Base-by-base conservation (phyloP, 2,329 filamentous ascomycete genomes). In the Didymellaceae sp. region DNA sequence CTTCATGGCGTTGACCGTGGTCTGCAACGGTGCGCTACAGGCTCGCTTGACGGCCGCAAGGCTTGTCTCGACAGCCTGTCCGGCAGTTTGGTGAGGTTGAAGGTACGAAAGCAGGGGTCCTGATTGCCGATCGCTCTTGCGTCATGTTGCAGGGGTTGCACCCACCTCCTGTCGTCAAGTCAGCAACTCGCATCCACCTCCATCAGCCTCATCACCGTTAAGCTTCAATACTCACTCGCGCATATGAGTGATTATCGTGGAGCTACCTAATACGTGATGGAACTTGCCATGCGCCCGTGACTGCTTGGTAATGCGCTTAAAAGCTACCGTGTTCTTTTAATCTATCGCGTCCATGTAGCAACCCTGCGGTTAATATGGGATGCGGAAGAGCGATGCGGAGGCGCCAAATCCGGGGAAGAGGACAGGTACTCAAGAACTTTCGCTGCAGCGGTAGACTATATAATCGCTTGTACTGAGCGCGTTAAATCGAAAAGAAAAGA, bases 51-150 rank as follows among this genome's bases (percentile, higher is more conserved):
- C 38, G 45, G 40, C n/a, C 26, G 32, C 34, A 38, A 48, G 26
- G 34, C 39, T 45, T 39, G 22, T 47, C 53, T 30, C 14, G 49
- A 47, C n/a, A n/a, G n/a, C n/a, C n/a, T 51, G 22, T 16, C 30
- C 32, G 45, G 17, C 16, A 49, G 18, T 31, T 26, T 48, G 47
- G 11, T 42, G 33, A 34, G 32, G 26, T 28, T 18, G 45, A 28
- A 33, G 21, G 4, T 10, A 39, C 18, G 8, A 18, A 47, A 41
- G 34, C 54, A 51, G 54, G 54, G 46, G 22, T 45, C 16, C 11
- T 13, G 33, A 39, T 39, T 46, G 46, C 34, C 38, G 51, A 48
- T 52, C 50, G 28, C 40, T 14, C 24, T 49, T 47, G 42, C 54
- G 45, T 57, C 54, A 54, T 48, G 10, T 17, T 2, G 8, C 6